phyloP scores from a whole-genome alignment of 2,329 filamentous ascomycete genomes.

The Biscogniauxia marginata region DNA sequence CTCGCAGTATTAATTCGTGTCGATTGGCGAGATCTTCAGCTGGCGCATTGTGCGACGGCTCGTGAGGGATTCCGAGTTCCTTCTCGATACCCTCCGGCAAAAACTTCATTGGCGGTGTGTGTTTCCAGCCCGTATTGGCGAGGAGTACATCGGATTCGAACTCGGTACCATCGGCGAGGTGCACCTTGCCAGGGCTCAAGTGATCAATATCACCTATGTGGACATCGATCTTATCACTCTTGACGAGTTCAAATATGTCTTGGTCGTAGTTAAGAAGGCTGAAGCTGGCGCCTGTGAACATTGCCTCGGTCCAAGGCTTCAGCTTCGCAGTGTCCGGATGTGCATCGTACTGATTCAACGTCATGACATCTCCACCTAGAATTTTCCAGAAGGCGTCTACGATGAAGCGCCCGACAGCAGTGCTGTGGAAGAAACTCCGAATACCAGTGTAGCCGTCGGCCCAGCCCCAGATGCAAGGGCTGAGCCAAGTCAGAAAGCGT shows the following conservation, averaged over 20 bases:
- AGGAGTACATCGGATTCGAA: conserved; percentile 52
- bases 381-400: conserved; percentile 58
- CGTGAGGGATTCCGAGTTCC: conserved; percentile 46
- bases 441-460: conserved; percentile 58
- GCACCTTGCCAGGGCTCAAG: conserved; percentile 43
- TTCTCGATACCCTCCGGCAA: conserved; percentile 40
- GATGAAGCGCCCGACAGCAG: conserved; percentile 54
- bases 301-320: conserved; percentile 48
- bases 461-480: conserved; percentile 70
- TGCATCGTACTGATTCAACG: conserved; percentile 52
- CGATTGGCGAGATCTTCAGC: conserved; percentile 37
- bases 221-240: conserved; percentile 50
- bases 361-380: conserved; percentile 54
- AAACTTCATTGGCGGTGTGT: conserved; percentile 42
- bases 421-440: conserved; percentile 57
- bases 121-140: conserved; percentile 57
- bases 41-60: conserved; percentile 19
- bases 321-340: conserved; percentile 54
- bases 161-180: conserved; percentile 42
- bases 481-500: conserved; percentile 70
- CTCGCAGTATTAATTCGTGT: conserved; percentile 36
- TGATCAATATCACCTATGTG: conserved; percentile 54
- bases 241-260: conserved; percentile 57
- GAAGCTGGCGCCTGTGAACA: conserved; percentile 56
- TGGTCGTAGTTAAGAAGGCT: conserved; percentile 60